phyloP scores from a whole-genome alignment of 768 basidiomycete species.

The Hygrocybe coccinea region DNA sequence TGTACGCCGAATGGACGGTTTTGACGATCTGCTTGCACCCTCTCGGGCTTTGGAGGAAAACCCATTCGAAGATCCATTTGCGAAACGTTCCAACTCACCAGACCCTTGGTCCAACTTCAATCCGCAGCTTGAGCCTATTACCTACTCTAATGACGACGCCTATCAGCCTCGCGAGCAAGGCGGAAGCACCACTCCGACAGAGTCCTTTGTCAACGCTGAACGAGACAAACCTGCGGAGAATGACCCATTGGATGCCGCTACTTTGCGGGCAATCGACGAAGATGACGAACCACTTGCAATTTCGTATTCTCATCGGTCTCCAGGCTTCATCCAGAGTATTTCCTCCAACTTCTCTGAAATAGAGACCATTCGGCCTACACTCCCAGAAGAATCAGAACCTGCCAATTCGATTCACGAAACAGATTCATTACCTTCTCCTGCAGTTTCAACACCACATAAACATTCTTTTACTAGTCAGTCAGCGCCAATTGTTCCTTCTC shows the following conservation, averaged over 20 bases:
- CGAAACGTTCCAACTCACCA: constrained; percentile 61
- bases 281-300: constrained; percentile 5
- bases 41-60: constrained; percentile 68
- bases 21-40: constrained; percentile 68
- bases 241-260: constrained; percentile 1
- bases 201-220: background rate
- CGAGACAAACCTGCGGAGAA: background rate
- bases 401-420: constrained; percentile 16
- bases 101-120: constrained; percentile 70
- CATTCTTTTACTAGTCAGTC: constrained; percentile 19
- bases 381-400: constrained; percentile 28
- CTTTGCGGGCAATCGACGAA: constrained; percentile 1
- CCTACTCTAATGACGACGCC: constrained; percentile 9
- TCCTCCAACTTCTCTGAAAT: constrained; percentile 39
- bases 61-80: constrained; percentile 71
- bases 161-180: constrained; percentile 9
- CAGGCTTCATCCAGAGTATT: constrained; percentile 55
- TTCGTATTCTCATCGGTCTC: constrained; percentile 22
- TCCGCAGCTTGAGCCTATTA: constrained; percentile 15
- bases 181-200: constrained; percentile 14
- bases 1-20: constrained; percentile 78
- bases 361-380: constrained; percentile 38
- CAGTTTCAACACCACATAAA: constrained; percentile 25
- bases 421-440: constrained; percentile 8
- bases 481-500: constrained; percentile 31